These are phyloP conservation scores for Ganoderma boninense DNA, from an alignment of 1,284 basidiomycete species.

Conservation along the genomic window DNA sequence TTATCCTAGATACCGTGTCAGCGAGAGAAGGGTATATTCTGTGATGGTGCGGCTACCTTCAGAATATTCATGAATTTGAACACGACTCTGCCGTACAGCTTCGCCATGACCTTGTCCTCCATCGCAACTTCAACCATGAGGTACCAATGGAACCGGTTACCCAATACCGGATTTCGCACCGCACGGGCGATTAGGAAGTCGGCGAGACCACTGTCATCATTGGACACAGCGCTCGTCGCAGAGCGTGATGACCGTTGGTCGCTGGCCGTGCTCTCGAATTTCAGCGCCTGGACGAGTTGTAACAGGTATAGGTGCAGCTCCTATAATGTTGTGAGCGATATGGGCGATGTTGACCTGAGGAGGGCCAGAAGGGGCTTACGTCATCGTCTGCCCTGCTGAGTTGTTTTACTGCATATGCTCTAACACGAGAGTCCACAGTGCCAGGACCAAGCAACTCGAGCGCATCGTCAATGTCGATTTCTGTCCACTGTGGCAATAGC, in stretches of 20 bases:
- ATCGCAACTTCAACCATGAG: constrained; percentile 91
- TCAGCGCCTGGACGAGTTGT: constrained; percentile 97
- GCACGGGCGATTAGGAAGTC: constrained; percentile 92
- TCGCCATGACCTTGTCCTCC: constrained; percentile 84
- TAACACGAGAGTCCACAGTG: constrained; percentile 90
- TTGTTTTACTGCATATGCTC: constrained; percentile 94
- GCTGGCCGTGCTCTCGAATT: constrained; percentile 86
- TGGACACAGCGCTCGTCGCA: constrained; percentile 59
- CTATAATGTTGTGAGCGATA: constrained; percentile 47
- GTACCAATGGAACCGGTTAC: constrained; percentile 97
- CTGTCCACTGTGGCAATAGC: constrained; percentile 95
- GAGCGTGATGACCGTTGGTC: constrained; percentile 54
- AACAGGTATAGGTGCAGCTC: constrained; percentile 93
- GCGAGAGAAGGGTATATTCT: constrained; percentile 45
- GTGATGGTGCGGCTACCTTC: constrained; percentile 61
- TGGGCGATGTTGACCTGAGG: constrained; percentile 8
- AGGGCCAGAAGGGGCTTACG: constrained; percentile 52
- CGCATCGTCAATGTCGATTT: constrained; percentile 96
- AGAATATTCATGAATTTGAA: constrained; percentile 89
- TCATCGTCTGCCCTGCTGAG: constrained; percentile 94
- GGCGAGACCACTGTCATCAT: constrained; percentile 86
- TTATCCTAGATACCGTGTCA: constrained; percentile 54
- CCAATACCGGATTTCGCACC: constrained; percentile 84
- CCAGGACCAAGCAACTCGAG: constrained; percentile 93
- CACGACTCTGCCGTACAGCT: constrained; percentile 92